Conservation (phyloP, 2,329 filamentous ascomycete species). For the Metarhizium brunneum region DNA sequence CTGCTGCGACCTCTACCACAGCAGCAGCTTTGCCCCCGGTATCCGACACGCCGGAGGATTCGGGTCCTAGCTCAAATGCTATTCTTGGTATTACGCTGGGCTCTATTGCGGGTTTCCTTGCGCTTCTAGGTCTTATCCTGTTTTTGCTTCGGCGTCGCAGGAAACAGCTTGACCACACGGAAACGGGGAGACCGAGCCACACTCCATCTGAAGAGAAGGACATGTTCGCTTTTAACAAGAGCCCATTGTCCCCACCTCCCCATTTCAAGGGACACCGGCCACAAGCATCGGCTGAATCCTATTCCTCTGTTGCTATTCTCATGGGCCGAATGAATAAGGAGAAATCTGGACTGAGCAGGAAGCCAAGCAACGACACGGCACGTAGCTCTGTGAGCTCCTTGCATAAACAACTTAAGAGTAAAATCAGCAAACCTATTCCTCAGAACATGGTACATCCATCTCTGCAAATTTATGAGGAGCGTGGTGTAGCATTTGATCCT, state of each 20-base stretch:
- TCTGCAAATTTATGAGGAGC: conserved; percentile 29
- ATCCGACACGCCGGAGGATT: conserved; percentile 6
- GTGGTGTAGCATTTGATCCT: conserved; percentile 30
- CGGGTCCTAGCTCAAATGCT: conserved; percentile 33
- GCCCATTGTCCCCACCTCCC: conserved; percentile 25
- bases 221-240: conserved; percentile 37
- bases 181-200: conserved; percentile 33
- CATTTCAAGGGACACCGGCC: conserved; percentile 43
- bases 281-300: conserved; percentile 45
- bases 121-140: conserved; percentile 63
- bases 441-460: conserved; percentile 27
- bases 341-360: conserved; percentile 36
- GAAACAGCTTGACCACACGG: conserved; percentile 41
- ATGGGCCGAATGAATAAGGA: conserved; percentile 51
- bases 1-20: conserved; percentile 12
- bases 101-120: conserved; percentile 64
- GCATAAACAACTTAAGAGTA: conserved; percentile 53
- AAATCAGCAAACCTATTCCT: conserved; percentile 52
- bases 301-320: conserved; percentile 55
- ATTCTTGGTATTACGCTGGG: conserved; percentile 78
- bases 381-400: conserved; percentile 43
- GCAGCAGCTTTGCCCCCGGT: conserved; percentile 9
- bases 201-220: conserved; percentile 48
- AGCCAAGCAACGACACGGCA: conserved; percentile 45
- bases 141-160: conserved; percentile 44